Evolutionary conservation across 371 early-diverging fungal species (phyloP).

Genomic region (Mucor mucedo): DNA sequence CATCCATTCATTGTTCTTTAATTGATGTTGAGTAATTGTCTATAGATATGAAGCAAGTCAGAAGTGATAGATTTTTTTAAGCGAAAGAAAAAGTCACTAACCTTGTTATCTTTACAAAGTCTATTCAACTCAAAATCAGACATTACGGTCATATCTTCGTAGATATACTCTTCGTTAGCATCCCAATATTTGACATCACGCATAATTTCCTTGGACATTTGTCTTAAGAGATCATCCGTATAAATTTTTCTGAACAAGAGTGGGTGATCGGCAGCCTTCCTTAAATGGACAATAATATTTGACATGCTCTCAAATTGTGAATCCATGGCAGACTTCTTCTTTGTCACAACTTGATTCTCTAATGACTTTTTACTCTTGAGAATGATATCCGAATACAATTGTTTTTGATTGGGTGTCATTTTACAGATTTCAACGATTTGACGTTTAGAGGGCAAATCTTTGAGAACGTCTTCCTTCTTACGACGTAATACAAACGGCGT

Average conservation of each 20-base stretch:
- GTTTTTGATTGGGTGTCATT: slow-evolving; percentile 48
- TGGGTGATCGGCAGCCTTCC: slow-evolving; percentile 90
- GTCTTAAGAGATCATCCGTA: slow-evolving; percentile 53
- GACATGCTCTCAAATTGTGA: slow-evolving; percentile 45
- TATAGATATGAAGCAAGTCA: slow-evolving; percentile 15
- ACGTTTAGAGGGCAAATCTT: slow-evolving; percentile 70
- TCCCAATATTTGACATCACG: slow-evolving; percentile 63
- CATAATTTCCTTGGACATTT: slow-evolving; percentile 72
- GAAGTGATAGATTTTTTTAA: not conserved
- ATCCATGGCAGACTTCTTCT: slow-evolving; percentile 17
- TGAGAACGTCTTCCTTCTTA: slow-evolving; percentile 72
- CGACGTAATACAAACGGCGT: slow-evolving; percentile 82
- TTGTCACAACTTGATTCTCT: slow-evolving; percentile 13
- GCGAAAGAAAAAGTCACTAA: slow-evolving; percentile 20
- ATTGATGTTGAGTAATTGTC: slow-evolving; percentile 55
- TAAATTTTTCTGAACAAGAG: slow-evolving; percentile 76
- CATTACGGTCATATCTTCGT: slow-evolving; percentile 87
- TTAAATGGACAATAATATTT: slow-evolving; percentile 79
- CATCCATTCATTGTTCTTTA: slow-evolving; percentile 70
- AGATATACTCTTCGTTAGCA: slow-evolving; percentile 72
- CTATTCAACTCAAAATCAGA: slow-evolving; percentile 85
- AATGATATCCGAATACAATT: slow-evolving; percentile 50
- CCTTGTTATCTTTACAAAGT: slow-evolving; percentile 69
- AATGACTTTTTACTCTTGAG: slow-evolving; percentile 37
- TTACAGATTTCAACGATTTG: slow-evolving; percentile 53